A percentile compares a stretch with the other conserved stretches of the same genome.
Evolutionary conservation across 179 eudicot genomes (phyloP).

Genomic region (Sideroxylon spinosum): DNA sequence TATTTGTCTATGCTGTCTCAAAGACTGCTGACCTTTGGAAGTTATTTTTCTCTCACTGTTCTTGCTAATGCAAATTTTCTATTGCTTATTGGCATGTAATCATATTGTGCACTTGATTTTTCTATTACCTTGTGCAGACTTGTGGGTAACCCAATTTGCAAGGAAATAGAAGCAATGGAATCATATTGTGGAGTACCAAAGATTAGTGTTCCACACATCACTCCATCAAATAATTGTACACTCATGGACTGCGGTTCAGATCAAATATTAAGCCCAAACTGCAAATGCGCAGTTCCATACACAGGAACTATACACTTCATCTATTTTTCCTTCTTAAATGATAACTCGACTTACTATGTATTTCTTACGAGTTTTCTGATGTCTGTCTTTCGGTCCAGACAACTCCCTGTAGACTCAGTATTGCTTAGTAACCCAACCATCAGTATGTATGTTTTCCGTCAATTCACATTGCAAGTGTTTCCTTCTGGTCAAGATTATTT

Average conservation of each 20-base stretch:
- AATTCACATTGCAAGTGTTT: conserved; percentile 39
- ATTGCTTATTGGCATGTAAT: not conserved
- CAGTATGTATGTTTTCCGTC: conserved; percentile 33
- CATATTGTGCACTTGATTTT: not conserved
- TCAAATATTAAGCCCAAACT: conserved; percentile 5
- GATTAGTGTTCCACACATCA: conserved; percentile 20
- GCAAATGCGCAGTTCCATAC: not conserved
- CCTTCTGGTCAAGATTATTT: conserved; percentile 44
- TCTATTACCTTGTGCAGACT: conserved; percentile 30
- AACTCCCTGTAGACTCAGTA: conserved; percentile 63
- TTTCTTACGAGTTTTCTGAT: conserved; percentile 36
- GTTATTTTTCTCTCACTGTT: not conserved
- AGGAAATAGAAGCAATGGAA: not conserved
- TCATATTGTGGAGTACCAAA: conserved; percentile 29
- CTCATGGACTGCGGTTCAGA: not conserved
- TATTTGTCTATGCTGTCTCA: not conserved
- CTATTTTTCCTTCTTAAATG: not conserved
- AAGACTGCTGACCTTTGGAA: not conserved
- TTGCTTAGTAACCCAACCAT: conserved; percentile 33
- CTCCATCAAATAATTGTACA: conserved; percentile 16
- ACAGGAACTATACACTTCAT: not conserved
- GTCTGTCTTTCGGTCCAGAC: conserved; percentile 25
- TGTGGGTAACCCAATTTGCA: conserved; percentile 35
- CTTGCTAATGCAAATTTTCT: not conserved
- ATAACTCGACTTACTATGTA: conserved; percentile 24